Conservation (phyloP, 495 filamentous ascomycete species). For the Halenospora varia region DNA sequence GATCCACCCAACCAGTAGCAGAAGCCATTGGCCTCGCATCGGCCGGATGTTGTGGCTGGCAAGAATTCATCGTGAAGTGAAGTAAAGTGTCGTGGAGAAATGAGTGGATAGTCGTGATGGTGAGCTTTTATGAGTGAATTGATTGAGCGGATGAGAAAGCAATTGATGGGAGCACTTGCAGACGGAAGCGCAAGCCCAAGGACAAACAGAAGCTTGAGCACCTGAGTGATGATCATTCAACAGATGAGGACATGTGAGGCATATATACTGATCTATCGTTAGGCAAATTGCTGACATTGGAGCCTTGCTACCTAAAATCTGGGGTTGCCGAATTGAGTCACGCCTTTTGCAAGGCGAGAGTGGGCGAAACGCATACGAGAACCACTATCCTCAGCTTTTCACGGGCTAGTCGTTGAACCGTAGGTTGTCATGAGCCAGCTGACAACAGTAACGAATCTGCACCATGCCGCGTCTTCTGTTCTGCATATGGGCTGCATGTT, state of each 20-base stretch:
- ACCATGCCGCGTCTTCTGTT: neutral
- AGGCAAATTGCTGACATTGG: neutral
- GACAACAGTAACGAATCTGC: neutral
- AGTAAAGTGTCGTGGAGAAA: no score
- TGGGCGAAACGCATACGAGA: neutral
- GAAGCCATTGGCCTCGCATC: neutral
- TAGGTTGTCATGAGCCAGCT: neutral
- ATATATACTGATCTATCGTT: neutral
- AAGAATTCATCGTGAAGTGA: conserved; percentile 1
- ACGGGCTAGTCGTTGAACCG: neutral
- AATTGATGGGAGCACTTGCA: neutral
- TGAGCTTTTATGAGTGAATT: no score
- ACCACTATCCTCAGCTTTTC: neutral
- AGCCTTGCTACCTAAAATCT: neutral
- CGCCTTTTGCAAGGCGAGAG: neutral
- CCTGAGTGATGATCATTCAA: no score
- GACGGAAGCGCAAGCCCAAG: no score
- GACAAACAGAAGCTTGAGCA: no score
- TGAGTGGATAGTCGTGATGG: no score
- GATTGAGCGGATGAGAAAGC: no score
- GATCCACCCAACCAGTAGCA: neutral
- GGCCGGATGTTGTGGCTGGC: neutral
- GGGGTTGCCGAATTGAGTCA: neutral
- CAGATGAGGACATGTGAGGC: neutral
- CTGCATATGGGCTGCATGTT: neutral